Conservation (phyloP, 257 asterid species). For the Cynanchum wilfordii region DNA sequence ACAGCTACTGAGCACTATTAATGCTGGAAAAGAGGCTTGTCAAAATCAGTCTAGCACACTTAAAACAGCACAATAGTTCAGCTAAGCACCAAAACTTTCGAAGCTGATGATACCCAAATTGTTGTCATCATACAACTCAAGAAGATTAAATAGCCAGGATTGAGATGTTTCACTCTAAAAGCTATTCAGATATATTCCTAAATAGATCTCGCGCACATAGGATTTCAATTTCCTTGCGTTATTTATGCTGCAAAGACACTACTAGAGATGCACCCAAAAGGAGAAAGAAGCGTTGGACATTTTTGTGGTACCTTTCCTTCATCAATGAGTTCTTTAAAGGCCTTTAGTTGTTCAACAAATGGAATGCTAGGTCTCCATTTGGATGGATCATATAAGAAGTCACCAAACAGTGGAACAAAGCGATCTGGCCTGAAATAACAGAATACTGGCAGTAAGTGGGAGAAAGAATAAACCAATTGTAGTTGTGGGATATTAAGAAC, state of each 20-base stretch:
- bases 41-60: not conserved
- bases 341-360: constrained; percentile 71
- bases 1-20: not conserved
- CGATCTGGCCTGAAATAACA: constrained; percentile 80
- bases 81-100: not conserved
- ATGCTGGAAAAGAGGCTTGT: not conserved
- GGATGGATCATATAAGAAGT: constrained; percentile 58
- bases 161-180: not conserved
- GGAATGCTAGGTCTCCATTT: constrained; percentile 83
- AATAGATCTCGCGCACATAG: not conserved
- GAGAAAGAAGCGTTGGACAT: not conserved
- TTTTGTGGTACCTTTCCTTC: constrained; percentile 67
- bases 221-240: not conserved
- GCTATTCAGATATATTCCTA: not conserved
- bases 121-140: not conserved
- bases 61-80: not conserved
- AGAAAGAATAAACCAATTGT: not conserved
- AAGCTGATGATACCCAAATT: not conserved
- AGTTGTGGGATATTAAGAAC: not conserved
- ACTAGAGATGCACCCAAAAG: not conserved
- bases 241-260: not conserved
- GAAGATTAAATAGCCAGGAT: not conserved
- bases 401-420: constrained; percentile 77
- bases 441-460: not conserved
- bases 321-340: constrained; percentile 73